These are phyloP conservation scores for Centella asiatica DNA, from an alignment of 129 eudicot genomes.

Conservation along the genomic window DNA sequence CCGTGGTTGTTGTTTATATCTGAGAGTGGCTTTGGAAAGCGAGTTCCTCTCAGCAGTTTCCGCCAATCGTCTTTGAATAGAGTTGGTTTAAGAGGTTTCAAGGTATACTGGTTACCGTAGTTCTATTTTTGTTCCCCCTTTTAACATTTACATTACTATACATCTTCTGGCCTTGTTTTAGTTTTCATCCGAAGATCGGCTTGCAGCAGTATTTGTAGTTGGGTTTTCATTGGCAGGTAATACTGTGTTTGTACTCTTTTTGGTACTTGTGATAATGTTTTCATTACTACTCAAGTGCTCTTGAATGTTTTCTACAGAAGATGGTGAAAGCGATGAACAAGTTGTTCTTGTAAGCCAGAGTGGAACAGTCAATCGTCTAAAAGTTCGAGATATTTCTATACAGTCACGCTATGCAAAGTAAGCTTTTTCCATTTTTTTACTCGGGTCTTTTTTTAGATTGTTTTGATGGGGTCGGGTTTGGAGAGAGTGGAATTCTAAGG, in stretches of 20 bases:
- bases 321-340: slow-evolving; percentile 97
- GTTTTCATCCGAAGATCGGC: slow-evolving; percentile 72
- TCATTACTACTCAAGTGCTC: neutral
- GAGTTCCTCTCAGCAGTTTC: slow-evolving; percentile 82
- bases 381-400: slow-evolving; percentile 78
- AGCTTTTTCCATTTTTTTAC: neutral
- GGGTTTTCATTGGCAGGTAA: slow-evolving; percentile 85
- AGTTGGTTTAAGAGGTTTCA: slow-evolving; percentile 80
- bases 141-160: neutral
- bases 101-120: slow-evolving; percentile 35
- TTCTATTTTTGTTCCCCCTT: neutral
- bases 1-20: slow-evolving; percentile 94
- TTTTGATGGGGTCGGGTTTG: neutral
- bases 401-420: slow-evolving; percentile 88
- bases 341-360: slow-evolving; percentile 94
- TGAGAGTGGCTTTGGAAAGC: slow-evolving; percentile 84
- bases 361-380: slow-evolving; percentile 84
- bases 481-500: no score
- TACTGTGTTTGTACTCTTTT: slow-evolving; percentile 3
- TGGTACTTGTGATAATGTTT: neutral
- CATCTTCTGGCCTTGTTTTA: slow-evolving; percentile 18
- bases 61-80: slow-evolving; percentile 64
- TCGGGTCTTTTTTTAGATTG: neutral
- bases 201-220: slow-evolving; percentile 89
- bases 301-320: slow-evolving; percentile 37